A percentile compares a stretch with the other conserved stretches of the same genome.
phyloP scores from a whole-genome alignment of 495 filamentous ascomycete genomes.

The Thozetella sp. region DNA sequence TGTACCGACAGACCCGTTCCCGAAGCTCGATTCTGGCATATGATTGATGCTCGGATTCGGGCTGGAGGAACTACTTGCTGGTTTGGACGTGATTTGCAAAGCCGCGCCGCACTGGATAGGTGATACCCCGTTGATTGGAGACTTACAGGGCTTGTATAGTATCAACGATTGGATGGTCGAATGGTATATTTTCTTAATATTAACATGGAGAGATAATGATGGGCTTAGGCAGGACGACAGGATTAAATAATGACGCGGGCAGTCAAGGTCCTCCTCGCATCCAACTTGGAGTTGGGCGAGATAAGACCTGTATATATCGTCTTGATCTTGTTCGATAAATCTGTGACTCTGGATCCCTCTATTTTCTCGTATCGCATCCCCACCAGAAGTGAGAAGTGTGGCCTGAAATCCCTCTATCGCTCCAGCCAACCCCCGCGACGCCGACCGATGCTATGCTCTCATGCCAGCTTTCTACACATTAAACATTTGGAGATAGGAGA shows the following conservation, averaged over 20 bases:
- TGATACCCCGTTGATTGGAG: neutral
- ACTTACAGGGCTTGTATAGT: neutral
- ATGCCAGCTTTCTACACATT: slow-evolving; percentile 12
- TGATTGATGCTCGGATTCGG: neutral
- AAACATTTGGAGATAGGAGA: slow-evolving; percentile 79
- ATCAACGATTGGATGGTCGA: neutral
- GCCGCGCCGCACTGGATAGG: too few species aligned
- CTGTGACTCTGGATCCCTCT: too few species aligned
- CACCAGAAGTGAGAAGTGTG: too few species aligned
- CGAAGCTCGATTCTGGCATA: neutral
- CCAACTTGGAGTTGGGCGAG: too few species aligned
- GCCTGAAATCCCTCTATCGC: too few species aligned
- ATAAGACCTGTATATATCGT: too few species aligned
- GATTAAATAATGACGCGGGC: neutral
- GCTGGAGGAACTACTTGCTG: slow-evolving; percentile 8
- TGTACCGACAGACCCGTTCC: neutral
- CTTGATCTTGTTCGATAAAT: too few species aligned
- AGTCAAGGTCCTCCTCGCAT: too few species aligned
- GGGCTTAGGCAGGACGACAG: neutral
- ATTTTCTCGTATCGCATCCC: too few species aligned
- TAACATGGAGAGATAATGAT: neutral
- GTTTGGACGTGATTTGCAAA: too few species aligned
- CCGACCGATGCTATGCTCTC: too few species aligned
- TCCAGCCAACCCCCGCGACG: too few species aligned
- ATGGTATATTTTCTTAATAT: neutral